phyloP scores from a whole-genome alignment of 1,139 yeast genomes.

The Candida buenavistaensis region DNA sequence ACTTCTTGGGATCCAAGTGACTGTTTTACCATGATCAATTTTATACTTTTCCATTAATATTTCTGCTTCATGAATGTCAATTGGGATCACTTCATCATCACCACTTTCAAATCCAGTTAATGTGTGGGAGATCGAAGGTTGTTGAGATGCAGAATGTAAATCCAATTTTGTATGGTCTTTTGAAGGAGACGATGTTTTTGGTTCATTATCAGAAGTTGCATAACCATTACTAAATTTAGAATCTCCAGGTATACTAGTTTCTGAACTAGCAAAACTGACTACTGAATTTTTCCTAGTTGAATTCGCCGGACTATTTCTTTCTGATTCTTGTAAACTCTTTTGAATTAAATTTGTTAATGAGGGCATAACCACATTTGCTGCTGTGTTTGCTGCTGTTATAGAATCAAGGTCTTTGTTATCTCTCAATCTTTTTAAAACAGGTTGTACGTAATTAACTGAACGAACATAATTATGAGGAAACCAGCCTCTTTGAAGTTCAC shows the following conservation, averaged over 20 bases:
- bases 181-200: not conserved
- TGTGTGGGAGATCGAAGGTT: constrained; percentile 14
- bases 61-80: constrained; percentile 40
- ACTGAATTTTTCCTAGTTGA: constrained; percentile 46
- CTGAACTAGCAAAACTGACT: constrained; percentile 49
- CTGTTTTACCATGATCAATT: constrained; percentile 25
- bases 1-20: constrained; percentile 56
- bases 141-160: constrained; percentile 9
- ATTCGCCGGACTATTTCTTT: constrained; percentile 30
- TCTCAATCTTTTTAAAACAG: constrained; percentile 40
- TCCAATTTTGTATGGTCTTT: constrained; percentile 1
- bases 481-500: constrained; percentile 66
- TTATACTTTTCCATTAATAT: constrained; percentile 32
- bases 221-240: constrained; percentile 10
- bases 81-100: constrained; percentile 16
- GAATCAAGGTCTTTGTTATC: constrained; percentile 44
- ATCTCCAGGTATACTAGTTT: constrained; percentile 27
- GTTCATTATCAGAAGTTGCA: constrained; percentile 2
- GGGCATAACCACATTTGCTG: constrained; percentile 50
- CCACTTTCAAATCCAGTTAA: constrained; percentile 9
- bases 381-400: constrained; percentile 51
- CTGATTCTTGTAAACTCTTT: constrained; percentile 34
- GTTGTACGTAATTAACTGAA: constrained; percentile 48
- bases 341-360: constrained; percentile 43
- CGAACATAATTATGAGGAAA: constrained; percentile 64